Conservation (phyloP, 495 filamentous ascomycete genomes). For the Neurospora sp. region DNA sequence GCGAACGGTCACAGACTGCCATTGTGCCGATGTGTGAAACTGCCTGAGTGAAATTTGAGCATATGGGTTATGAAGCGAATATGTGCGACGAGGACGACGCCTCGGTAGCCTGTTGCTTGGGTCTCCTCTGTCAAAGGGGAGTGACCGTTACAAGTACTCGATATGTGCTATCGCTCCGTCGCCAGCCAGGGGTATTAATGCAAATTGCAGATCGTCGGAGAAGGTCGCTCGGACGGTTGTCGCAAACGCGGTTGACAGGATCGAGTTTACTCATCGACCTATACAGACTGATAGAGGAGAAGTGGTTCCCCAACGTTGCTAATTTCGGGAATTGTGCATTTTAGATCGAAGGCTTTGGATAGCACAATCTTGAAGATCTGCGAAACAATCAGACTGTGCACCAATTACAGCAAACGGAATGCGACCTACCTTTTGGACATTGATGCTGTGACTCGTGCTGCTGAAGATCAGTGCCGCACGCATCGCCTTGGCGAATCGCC, state of each 20-base stretch:
- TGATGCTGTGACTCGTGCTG: conserved; percentile 97
- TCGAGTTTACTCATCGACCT: neutral
- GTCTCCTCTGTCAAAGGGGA: neutral
- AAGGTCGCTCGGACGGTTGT: neutral
- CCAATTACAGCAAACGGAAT: neutral
- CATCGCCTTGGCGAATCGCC: conserved; percentile 96
- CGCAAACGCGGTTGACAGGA: neutral
- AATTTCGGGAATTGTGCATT: conserved; percentile 98
- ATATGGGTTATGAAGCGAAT: neutral
- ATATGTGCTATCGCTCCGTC: neutral
- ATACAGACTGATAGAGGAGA: conserved; percentile 68
- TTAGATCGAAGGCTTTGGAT: conserved; percentile 95
- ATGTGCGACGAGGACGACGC: neutral
- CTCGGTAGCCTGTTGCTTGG: neutral
- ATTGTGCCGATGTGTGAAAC: neutral
- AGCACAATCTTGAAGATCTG: conserved; percentile 99
- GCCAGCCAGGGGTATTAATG: neutral
- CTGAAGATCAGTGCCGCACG: conserved; percentile 94
- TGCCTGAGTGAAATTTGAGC: neutral
- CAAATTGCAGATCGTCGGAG: neutral
- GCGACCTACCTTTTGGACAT: conserved; percentile 82
- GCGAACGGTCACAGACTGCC: neutral
- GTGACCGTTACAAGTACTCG: neutral
- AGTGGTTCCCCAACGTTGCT: conserved; percentile 96
- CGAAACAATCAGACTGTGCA: neutral